phyloP scores from a whole-genome alignment of 2,329 filamentous ascomycete genomes.

The Pseudogymnoascus sp. region DNA sequence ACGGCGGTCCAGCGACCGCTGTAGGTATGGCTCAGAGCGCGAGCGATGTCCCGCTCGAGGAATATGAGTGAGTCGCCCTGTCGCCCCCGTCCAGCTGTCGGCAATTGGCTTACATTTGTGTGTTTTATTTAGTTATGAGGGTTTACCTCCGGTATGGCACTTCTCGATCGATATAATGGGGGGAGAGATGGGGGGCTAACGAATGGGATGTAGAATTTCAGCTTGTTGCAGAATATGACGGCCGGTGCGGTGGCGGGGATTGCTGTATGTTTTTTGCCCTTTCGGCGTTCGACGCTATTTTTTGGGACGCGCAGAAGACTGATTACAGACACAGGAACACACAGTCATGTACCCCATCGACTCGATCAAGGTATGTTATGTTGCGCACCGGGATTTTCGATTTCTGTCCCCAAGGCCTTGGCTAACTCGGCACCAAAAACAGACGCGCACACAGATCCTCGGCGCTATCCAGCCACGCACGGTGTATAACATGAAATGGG shows the following conservation, averaged over 20 bases:
- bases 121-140: slow-evolving; percentile 6
- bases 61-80: not conserved
- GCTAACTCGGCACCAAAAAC: slow-evolving; percentile 11
- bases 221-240: slow-evolving; percentile 85
- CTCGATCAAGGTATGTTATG: slow-evolving; percentile 75
- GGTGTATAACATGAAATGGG: not conserved
- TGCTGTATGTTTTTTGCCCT: slow-evolving; percentile 52
- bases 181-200: not conserved
- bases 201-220: slow-evolving; percentile 60
- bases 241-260: slow-evolving; percentile 96
- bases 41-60: not conserved
- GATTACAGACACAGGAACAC: slow-evolving; percentile 59
- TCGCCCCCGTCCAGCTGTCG: not conserved
- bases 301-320: slow-evolving; percentile 18
- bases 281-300: slow-evolving; percentile 17
- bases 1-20: slow-evolving; percentile 7
- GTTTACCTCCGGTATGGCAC: not conserved
- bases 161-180: not conserved
- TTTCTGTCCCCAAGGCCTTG: not conserved
- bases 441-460: slow-evolving; percentile 98
- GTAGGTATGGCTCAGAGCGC: not conserved
- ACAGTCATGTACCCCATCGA: slow-evolving; percentile 99
- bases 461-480: slow-evolving; percentile 47
- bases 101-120: not conserved
- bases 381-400: not conserved